Percentiles rank a stretch among this genome's conserved stretches.
phyloP scores from a whole-genome alignment of 371 early-diverging fungal genomes.

The Mortierella sp. region DNA sequence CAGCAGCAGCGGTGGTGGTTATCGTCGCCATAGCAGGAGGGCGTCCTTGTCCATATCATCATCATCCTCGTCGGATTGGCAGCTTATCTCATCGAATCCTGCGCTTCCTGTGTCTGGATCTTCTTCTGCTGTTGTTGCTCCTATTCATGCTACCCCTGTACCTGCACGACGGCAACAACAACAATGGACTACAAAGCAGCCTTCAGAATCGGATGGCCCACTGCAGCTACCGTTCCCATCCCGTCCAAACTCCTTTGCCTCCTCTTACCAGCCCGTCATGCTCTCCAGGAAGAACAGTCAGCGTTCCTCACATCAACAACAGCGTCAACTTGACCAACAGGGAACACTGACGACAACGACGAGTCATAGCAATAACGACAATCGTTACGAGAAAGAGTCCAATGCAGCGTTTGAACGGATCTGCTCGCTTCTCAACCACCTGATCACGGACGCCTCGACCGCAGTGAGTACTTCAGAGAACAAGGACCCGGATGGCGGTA shows the following conservation, averaged over 20 bases:
- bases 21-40: not conserved
- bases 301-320: not conserved
- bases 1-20: too few relatives aligned
- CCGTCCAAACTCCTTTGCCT: slow-evolving; percentile 29
- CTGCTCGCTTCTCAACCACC: slow-evolving; percentile 32
- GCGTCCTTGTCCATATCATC: not conserved
- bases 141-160: not conserved
- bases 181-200: not conserved
- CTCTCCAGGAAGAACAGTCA: slow-evolving; percentile 15
- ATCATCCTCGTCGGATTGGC: not conserved
- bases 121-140: not conserved
- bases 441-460: slow-evolving; percentile 47
- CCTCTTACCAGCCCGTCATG: not conserved
- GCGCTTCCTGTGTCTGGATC: not conserved
- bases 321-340: not conserved
- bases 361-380: not conserved
- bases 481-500: not conserved
- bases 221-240: not conserved
- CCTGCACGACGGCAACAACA: not conserved
- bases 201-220: not conserved
- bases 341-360: not conserved
- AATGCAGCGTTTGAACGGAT: slow-evolving; percentile 44
- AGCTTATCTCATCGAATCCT: not conserved
- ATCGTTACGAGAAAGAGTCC: slow-evolving; percentile 24
- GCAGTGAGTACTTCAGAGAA: slow-evolving; percentile 17